Base-by-base conservation (phyloP, 129 eudicot species). In the Heracleum sosnowskyi region DNA sequence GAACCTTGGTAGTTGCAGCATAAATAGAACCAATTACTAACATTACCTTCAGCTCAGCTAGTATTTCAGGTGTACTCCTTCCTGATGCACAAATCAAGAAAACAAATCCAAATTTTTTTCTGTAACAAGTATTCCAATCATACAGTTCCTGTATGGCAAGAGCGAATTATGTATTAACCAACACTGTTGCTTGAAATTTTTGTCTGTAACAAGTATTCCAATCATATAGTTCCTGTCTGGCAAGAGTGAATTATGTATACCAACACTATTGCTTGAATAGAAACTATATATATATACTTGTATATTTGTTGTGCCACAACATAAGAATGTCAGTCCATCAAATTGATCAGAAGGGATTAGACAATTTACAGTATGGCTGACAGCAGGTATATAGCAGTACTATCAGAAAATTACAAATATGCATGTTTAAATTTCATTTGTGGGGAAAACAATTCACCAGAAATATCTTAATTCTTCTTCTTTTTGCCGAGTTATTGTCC, bases 61-160 rank as follows among this genome's bases (percentile, higher is more conserved):
- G 89, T 78, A 96, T 92, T 88, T 92, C 97, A 41, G 95, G 92
- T 63, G 97, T 82, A 78, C 87, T 96, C 80, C 97, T 86, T 51
- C 97, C 97, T 44, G 97, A 90, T 75, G 97, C 99, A 90, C 85
- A 92, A 75, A 92, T 92, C 40, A 96, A 83, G 76, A 96, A 96
- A 78, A 96, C 90, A 86, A 90, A 92, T 51, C 99, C 99, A 84
- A 96, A 96, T 81, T 92, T 96, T 79, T 86, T 77, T 81, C 69
- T 81, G 73, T 96, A 96, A 29, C 77, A 86, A 47, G 83, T 79
- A 82, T 90, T 96, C 96, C 96, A 90, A 24, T 92, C 92, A 66
- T 85, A 75, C 20, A 96, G 80, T 79, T 96, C 99, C 99, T 96
- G 89, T 41, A 81, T 26, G 55, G 40, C 70, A 26, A 62, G 46